A percentile compares a stretch with the other conserved stretches of the same genome.
These are phyloP conservation scores for Thuja plicata DNA, from an alignment of 83 land plant genomes.

Conservation along the genomic window DNA sequence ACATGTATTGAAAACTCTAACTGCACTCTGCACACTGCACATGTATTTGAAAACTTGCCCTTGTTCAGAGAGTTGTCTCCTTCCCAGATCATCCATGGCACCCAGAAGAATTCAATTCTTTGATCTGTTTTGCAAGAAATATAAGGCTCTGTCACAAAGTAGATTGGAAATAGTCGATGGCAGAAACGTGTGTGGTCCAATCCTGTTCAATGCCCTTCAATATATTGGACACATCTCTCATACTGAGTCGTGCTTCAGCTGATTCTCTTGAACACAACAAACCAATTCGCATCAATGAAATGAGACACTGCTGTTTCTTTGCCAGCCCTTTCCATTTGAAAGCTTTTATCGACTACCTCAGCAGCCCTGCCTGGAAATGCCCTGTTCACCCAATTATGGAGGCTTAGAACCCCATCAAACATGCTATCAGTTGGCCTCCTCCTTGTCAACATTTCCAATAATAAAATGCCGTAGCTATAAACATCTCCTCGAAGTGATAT, in stretches of 20 bases:
- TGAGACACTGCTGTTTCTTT: background rate
- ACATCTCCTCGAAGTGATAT: slow-evolving; percentile 18
- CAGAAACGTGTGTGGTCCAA: background rate
- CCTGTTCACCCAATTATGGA: slow-evolving; percentile 9
- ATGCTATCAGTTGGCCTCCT: slow-evolving; percentile 16
- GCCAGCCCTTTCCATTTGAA: background rate
- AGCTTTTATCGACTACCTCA: background rate
- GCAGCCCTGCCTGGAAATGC: background rate
- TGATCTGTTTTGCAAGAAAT: too few relatives aligned
- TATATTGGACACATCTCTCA: background rate
- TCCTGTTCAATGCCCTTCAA: background rate
- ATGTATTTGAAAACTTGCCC: too few relatives aligned
- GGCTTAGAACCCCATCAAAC: background rate
- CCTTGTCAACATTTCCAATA: slow-evolving; percentile 18
- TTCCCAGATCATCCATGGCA: too few relatives aligned
- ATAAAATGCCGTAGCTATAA: slow-evolving; percentile 20
- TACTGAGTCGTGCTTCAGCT: background rate
- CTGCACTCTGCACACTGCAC: too few relatives aligned
- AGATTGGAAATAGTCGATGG: background rate
- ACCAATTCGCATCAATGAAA: background rate
- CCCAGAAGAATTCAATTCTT: too few relatives aligned
- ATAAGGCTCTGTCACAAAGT: background rate
- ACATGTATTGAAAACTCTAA: too few relatives aligned
- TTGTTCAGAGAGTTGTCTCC: too few relatives aligned
- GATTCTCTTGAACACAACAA: background rate